Evolutionary conservation across 2,329 filamentous ascomycete genomes (phyloP).

Genomic region (Neofusicoccum laricinum): DNA sequence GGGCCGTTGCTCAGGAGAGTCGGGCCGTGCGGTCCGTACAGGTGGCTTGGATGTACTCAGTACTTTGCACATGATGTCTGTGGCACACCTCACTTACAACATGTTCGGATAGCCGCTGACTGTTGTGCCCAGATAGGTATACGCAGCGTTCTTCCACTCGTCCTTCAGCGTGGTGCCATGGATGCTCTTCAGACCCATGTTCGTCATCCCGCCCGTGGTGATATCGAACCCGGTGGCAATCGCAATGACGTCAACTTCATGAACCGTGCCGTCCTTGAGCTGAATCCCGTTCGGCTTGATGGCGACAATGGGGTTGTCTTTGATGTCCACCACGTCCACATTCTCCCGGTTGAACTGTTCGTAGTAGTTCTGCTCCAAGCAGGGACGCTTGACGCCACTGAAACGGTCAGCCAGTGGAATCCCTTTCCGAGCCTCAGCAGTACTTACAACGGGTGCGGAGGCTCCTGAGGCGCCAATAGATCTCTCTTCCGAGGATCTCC

Average conservation of each 20-base stretch:
- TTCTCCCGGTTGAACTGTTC: slow-evolving; percentile 44
- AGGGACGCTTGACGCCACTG: slow-evolving; percentile 44
- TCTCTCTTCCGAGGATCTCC: slow-evolving; percentile 44
- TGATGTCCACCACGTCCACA: slow-evolving; percentile 44
- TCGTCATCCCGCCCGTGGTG: slow-evolving; percentile 41
- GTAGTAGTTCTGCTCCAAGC: slow-evolving; percentile 47
- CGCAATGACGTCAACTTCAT: slow-evolving; percentile 32
- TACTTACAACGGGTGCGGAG: slow-evolving; percentile 39
- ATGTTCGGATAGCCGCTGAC: slow-evolving; percentile 39
- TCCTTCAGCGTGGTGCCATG: slow-evolving; percentile 36
- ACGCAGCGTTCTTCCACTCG: slow-evolving; percentile 41
- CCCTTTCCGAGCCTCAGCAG: no score
- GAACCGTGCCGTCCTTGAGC: slow-evolving; percentile 27
- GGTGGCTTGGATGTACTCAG: slow-evolving; percentile 12
- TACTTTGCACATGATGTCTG: background rate
- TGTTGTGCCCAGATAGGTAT: slow-evolving; percentile 43
- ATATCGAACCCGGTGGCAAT: slow-evolving; percentile 37
- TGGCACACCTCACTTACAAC: slow-evolving; percentile 23
- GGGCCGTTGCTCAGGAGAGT: slow-evolving; percentile 44
- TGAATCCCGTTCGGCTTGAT: slow-evolving; percentile 30
- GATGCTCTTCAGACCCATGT: slow-evolving; percentile 36
- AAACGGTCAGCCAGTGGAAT: background rate
- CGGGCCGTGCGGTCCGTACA: slow-evolving; percentile 44
- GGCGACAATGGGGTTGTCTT: slow-evolving; percentile 37
- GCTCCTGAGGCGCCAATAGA: slow-evolving; percentile 43